Percentiles rank a stretch among this genome's conserved stretches.
These are phyloP conservation scores for Omphalotus guepiniiformis DNA, from an alignment of 768 basidiomycete species.

Conservation along the genomic window DNA sequence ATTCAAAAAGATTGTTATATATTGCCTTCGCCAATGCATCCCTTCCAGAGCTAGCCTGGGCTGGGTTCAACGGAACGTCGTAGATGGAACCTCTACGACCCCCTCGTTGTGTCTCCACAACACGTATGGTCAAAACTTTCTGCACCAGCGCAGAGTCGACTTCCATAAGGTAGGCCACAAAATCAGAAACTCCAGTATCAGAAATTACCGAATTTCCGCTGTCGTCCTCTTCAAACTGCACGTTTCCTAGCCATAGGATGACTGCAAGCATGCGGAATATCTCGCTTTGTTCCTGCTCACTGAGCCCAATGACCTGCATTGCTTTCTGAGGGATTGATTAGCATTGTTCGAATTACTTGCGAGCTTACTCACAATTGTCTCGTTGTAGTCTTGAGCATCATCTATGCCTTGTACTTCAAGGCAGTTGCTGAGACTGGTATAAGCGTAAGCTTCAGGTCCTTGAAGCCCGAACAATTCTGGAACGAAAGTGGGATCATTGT, in stretches of 20 bases:
- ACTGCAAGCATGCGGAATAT: constrained; percentile 92
- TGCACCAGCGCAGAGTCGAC: constrained; percentile 73
- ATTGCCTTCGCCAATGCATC: constrained; percentile 95
- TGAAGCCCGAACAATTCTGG: constrained; percentile 92
- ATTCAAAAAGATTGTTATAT: constrained; percentile 98
- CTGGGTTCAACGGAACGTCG: constrained; percentile 90
- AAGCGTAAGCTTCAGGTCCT: constrained; percentile 93
- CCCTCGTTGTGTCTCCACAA: constrained; percentile 91
- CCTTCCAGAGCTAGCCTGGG: constrained; percentile 84
- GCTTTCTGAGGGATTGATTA: constrained; percentile 56
- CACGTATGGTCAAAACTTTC: constrained; percentile 79
- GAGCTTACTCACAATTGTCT: constrained; percentile 68
- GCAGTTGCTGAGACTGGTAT: constrained; percentile 90
- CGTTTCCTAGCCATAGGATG: constrained; percentile 95
- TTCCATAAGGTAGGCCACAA: constrained; percentile 93
- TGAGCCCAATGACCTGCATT: constrained; percentile 92
- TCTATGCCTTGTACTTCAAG: constrained; percentile 88
- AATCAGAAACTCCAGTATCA: constrained; percentile 90
- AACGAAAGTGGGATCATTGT: constrained; percentile 11
- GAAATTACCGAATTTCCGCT: constrained; percentile 81
- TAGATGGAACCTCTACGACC: constrained; percentile 95
- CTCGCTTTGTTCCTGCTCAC: constrained; percentile 77
- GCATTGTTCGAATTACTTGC: neutral
- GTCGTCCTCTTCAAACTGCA: constrained; percentile 83
- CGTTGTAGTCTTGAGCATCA: constrained; percentile 80